Conservation (phyloP, 441 rosid species). For the Syzygium malaccense region DNA sequence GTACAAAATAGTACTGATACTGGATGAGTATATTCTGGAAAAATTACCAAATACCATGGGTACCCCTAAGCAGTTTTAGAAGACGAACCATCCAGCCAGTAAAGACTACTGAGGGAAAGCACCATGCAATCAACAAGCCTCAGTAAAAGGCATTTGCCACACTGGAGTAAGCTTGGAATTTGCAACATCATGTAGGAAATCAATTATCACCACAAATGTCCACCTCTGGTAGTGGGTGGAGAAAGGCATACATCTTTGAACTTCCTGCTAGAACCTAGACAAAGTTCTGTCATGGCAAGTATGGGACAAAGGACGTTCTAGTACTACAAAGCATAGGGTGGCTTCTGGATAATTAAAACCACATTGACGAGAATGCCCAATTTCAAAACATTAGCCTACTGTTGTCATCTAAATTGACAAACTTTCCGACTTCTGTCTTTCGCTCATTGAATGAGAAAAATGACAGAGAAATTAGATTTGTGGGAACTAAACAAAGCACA, state of each 20-base stretch:
- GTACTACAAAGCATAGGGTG: background rate
- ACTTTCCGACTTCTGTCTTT: background rate
- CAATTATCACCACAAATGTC: background rate
- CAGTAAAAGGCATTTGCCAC: background rate
- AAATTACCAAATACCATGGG: background rate
- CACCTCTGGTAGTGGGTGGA: background rate
- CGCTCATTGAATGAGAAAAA: background rate
- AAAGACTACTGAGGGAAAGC: background rate
- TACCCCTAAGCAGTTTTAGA: background rate
- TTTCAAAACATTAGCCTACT: background rate
- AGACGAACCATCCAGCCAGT: background rate
- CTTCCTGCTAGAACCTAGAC: background rate
- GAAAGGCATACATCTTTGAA: background rate
- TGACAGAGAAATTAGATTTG: background rate
- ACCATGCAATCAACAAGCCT: background rate
- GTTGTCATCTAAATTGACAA: background rate
- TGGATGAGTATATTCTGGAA: background rate
- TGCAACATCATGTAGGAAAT: background rate
- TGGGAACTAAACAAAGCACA: background rate
- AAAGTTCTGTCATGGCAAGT: background rate
- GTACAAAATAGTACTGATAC: background rate
- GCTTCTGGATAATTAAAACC: background rate
- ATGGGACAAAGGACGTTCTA: background rate
- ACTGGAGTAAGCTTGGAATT: background rate
- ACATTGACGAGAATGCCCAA: background rate